Evolutionary conservation across 192 early-diverging fungal genomes (phyloP), one percentile per base, ranked within the genome.

Genomic region (Ambispora gerdemannii): DNA sequence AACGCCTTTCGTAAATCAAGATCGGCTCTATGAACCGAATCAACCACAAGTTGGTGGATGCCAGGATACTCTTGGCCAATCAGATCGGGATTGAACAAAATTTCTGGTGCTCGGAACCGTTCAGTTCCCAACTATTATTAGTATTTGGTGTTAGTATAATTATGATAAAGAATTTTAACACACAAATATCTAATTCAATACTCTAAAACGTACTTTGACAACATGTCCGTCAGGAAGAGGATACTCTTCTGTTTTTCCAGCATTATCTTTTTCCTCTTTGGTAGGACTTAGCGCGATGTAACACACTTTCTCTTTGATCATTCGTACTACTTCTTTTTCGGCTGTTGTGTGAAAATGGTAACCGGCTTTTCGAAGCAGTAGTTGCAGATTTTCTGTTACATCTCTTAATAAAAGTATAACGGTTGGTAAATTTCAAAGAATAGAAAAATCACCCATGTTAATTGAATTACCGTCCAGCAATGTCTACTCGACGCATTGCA

Each of bases 271-370:
- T 76, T 98, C 96, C 78, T 97, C 95, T 73, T 94, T 92, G 63
- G 82, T 76, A 20, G 95, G 94, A 76, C 93, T 93, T 47, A 87
- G 69, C 31, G 97, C 90, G 56, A 99, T 76, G 73, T 96, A 98
- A 80, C 95, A 99, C 24, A 89, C 87, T 78, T 93, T 96, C 71
- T 99, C 97, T 80, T 99, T 99, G 68, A 98, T 91, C 60, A 93
- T 87, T 51, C 96, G 87, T 7, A 97, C 95, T 61, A 97, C 88
- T 75, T 99, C 97, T 69, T 90, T 90, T 76, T 99, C 97, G 50
- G 97, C 96, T 17, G 92, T 89, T 2, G 93, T 98, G 72, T 90
- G 83, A 74, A 99, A 91, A 65, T 87, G 82, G 77, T 90, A 88
- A 17, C 96, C 95, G 1, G 88, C 81, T 78, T 95, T 95, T 55